Evolutionary conservation across 805 yeast genomes (phyloP), one percentile per base, ranked within the genome.

Genomic region (Candida boidinii): DNA sequence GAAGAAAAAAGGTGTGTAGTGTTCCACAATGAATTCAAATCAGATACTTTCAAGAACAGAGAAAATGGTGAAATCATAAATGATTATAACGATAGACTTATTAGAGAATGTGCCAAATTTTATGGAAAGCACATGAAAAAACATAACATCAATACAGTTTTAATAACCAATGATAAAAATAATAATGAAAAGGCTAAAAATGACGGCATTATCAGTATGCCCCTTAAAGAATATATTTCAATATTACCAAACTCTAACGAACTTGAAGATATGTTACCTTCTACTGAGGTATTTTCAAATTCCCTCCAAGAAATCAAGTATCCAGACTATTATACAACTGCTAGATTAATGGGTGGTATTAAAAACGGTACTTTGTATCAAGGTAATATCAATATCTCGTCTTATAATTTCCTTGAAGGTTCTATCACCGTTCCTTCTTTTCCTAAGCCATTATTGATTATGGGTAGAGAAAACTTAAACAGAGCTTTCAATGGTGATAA

Each of bases 401-500:
- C 87, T 14, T 92, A 86, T 54, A 92, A 92, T 53, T 79, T 82
- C 48, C 65, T 88, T 37, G 95, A 92, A 60, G 98, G 95, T 31
- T 70, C 82, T 1, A 79, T 92, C 2, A 69, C 74, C 31, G 72
- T 82, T 5, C 63, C 79, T 2, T 73, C 81, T 0, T 79, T 85
- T 49, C 78, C 85, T 27, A 81, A 79, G 52, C 96, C 96, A 1
- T 65, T 92, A 20, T 62, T 90, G 26, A 64, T 92, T 24, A 58
- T 82, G 10, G 99, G 98, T 0, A 69, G 88, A 29, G 84, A 83
- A 48, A 78, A 79, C 53, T 59, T 92, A 45, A 92, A 92, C 54
- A 76, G 99, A 56, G 82, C 90, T 0, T 90, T 90, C 61, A 85
- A 84, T 46, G 88, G 95, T 18, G 99, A 92, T 50, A 71, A 76